phyloP scores from a whole-genome alignment of 257 asterid species.

The Nicotiana obtusifolia region DNA sequence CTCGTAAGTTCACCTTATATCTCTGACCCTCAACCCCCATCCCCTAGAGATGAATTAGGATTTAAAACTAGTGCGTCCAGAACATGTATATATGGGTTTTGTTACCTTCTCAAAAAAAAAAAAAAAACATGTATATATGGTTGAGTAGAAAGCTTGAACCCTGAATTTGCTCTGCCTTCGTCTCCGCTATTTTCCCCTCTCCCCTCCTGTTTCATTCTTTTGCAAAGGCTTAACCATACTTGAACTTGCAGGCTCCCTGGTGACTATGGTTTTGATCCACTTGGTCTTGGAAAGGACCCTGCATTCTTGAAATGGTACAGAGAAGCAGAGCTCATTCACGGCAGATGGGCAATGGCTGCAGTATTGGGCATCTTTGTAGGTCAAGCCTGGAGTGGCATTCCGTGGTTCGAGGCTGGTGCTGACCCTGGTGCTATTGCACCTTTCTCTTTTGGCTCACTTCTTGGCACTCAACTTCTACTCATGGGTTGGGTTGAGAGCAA shows the following conservation, averaged over 20 bases:
- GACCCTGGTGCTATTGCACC: constrained; percentile 96
- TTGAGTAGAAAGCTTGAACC: not conserved
- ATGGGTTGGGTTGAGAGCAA: constrained; percentile 99
- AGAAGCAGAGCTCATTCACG: constrained; percentile 98
- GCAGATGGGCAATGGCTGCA: constrained; percentile 96
- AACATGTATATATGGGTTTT: not conserved
- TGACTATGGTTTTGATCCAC: constrained; percentile 92
- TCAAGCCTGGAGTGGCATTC: constrained; percentile 89
- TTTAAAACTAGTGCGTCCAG: not conserved
- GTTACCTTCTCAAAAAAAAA: too few species aligned
- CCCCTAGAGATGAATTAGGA: not conserved
- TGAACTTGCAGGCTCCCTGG: constrained; percentile 68
- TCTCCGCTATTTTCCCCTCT: not conserved
- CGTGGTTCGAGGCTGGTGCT: constrained; percentile 97
- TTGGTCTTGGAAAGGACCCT: constrained; percentile 93
- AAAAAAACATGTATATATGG: not conserved
- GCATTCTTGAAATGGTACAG: constrained; percentile 97
- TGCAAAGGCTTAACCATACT: not conserved
- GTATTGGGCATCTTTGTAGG: constrained; percentile 92
- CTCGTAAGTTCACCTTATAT: constrained; percentile 56
- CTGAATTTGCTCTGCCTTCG: not conserved
- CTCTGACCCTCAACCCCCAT: not conserved
- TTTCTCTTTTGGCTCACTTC: constrained; percentile 87
- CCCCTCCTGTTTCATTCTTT: not conserved
- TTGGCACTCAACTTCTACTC: constrained; percentile 85